Conservation (phyloP, 345 rosid species). For the Citrus sp. region DNA sequence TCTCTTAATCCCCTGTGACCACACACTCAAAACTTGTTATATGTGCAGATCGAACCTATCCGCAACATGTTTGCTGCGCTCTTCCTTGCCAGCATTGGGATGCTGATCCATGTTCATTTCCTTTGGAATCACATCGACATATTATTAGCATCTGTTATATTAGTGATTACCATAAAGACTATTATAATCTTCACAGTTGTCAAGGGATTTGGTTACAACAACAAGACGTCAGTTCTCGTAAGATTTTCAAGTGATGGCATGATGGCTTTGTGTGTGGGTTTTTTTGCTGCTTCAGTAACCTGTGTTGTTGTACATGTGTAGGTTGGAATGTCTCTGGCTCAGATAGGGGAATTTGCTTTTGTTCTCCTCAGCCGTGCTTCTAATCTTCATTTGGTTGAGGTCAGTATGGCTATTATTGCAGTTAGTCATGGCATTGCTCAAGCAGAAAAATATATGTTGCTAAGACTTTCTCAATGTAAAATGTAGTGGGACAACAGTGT, state of each 20-base stretch:
- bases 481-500: background rate
- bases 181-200: conserved; percentile 58
- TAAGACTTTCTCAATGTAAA: background rate
- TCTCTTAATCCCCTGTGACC: background rate
- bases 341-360: conserved; percentile 94
- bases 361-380: conserved; percentile 95
- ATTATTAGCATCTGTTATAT: conserved; percentile 71
- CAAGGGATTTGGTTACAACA: conserved; percentile 80
- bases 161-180: conserved; percentile 71
- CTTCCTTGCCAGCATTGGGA: conserved; percentile 88
- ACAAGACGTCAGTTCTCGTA: conserved; percentile 82
- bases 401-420: conserved; percentile 20
- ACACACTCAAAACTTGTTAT: background rate
- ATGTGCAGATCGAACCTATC: conserved; percentile 71
- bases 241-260: conserved; percentile 21
- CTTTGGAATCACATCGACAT: conserved; percentile 90
- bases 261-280: background rate
- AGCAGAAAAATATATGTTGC: background rate
- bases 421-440: background rate
- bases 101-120: conserved; percentile 84
- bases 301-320: conserved; percentile 20
- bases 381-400: conserved; percentile 92
- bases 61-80: conserved; percentile 86
- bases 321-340: conserved; percentile 95
- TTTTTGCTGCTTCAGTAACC: conserved; percentile 3